Evolutionary conservation across 2,329 filamentous ascomycete species (phyloP).

Genomic region (Cryoendolithus antarcticus): DNA sequence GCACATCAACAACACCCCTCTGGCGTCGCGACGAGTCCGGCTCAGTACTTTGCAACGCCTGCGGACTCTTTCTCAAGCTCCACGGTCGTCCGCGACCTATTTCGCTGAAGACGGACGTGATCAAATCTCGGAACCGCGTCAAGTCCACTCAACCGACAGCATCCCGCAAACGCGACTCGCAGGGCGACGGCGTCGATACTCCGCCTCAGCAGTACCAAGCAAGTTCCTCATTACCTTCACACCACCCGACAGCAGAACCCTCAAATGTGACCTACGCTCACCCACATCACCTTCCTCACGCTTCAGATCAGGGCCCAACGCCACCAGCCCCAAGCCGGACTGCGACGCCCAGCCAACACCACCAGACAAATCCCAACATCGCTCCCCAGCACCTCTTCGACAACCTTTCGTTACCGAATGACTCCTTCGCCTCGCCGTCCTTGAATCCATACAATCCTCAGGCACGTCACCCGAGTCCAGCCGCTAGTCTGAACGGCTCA

Average conservation of each 20-base stretch:
- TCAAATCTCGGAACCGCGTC: slow-evolving; percentile 96
- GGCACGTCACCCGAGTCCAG: slow-evolving; percentile 44
- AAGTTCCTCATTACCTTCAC: slow-evolving; percentile 1
- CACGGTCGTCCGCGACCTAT: slow-evolving; percentile 88
- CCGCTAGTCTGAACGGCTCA: slow-evolving; percentile 43
- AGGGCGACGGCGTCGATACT: slow-evolving; percentile 49
- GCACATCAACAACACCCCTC: slow-evolving; percentile 86
- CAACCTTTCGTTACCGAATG: slow-evolving; percentile 52
- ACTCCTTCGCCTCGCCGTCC: slow-evolving; percentile 50
- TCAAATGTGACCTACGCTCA: slow-evolving; percentile 6
- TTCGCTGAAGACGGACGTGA: slow-evolving; percentile 96
- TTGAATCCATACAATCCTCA: slow-evolving; percentile 26
- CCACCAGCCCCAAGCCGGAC: slow-evolving; percentile 57
- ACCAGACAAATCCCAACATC: slow-evolving; percentile 47
- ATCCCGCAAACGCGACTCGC: slow-evolving; percentile 42
- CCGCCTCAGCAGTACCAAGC: slow-evolving; percentile 4
- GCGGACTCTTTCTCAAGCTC: slow-evolving; percentile 91
- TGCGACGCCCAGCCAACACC: slow-evolving; percentile 58
- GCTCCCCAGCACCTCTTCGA: slow-evolving; percentile 71
- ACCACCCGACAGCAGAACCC: slow-evolving; percentile 4
- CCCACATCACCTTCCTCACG: too few relatives aligned
- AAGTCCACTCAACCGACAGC: slow-evolving; percentile 61
- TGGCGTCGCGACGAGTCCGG: slow-evolving; percentile 97
- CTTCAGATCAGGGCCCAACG: too few relatives aligned
- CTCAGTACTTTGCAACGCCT: slow-evolving; percentile 94